phyloP scores from a whole-genome alignment of 345 rosid genomes.

The Camelina hispida region DNA sequence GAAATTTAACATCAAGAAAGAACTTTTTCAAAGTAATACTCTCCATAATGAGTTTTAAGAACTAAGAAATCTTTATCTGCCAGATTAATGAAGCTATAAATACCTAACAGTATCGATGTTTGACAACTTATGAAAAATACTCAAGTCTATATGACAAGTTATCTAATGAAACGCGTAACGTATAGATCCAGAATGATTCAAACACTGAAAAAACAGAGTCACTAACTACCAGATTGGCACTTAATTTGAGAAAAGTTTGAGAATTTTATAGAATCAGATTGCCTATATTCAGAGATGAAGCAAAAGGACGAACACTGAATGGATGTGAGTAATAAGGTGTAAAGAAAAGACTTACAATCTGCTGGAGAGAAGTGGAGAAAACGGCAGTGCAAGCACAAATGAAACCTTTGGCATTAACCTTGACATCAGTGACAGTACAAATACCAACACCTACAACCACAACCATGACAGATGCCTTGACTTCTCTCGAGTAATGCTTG shows the following conservation, averaged over 20 bases:
- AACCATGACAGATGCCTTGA: conserved; percentile 77
- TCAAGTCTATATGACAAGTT: not conserved
- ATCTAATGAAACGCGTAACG: not conserved
- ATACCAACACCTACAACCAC: conserved; percentile 94
- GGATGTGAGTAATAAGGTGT: not conserved
- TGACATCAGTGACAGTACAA: conserved; percentile 96
- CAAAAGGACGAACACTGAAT: not conserved
- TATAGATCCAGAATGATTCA: not conserved
- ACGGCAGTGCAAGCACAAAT: conserved; percentile 83
- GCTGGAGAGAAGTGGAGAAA: conserved; percentile 84
- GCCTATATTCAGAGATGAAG: not conserved
- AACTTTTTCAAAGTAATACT: not conserved
- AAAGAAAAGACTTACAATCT: conserved; percentile 69
- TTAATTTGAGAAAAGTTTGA: conserved; percentile 6
- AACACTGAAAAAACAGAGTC: not conserved
- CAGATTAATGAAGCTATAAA: not conserved
- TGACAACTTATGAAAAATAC: not conserved
- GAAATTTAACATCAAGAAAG: conserved; percentile 16
- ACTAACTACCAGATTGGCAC: not conserved
- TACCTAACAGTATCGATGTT: not conserved
- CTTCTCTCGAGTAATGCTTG: conserved; percentile 83
- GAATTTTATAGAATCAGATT: conserved; percentile 5
- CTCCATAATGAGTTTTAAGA: not conserved
- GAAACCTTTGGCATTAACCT: conserved; percentile 91
- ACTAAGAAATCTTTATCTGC: not conserved